Base-by-base conservation (phyloP, 306 rosid genomes). In the Castanopsis chinensis region DNA sequence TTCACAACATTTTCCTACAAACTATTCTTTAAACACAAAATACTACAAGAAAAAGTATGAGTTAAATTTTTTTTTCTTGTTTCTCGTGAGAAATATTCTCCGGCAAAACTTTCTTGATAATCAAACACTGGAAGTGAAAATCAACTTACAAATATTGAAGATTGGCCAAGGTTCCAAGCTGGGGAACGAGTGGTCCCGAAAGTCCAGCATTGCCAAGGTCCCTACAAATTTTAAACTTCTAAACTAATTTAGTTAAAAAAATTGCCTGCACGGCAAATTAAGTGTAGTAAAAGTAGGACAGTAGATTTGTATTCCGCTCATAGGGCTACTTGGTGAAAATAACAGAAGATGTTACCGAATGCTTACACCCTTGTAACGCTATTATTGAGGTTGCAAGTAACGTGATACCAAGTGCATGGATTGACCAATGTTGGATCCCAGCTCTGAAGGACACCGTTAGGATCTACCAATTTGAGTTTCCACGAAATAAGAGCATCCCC, bases 401-500 rank as follows among this genome's bases (percentile, higher is more conserved):
- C 28, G 23, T 82, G 89, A 7, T 37, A 52, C 86, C 80, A 85
- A 52, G 72, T 30, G 82, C 89, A 79, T 27, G 87, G 89, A 64
- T 74, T 80, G 13, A 13, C 41, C 8, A 64, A 53, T 3, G 64
- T 80, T 9, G 74, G 73, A 41, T 83, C 77, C 89, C 89, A 86
- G 58, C 84, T 85, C 55, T 61, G 60, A 15, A 82, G 82, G 54
- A 77, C 79, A 74, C 72, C 58, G 49, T 69, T 18, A 25, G 86
- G 85, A 58, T 86, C 89, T 0, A 4, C 53, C 78, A 86, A 49
- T 5, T 23, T 8, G 71, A 28, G 5, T 61, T 77, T 86, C 83
- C 85, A 80, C 9, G 77, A 74, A 69, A 1, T 1, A 1, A 86
- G 84, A 60, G 61, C 69, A 76, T 82, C 89, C 59, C 64, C 84